These are phyloP conservation scores for Graphilbum sp. DNA, from an alignment of 2,329 filamentous ascomycete genomes.

Conservation along the genomic window DNA sequence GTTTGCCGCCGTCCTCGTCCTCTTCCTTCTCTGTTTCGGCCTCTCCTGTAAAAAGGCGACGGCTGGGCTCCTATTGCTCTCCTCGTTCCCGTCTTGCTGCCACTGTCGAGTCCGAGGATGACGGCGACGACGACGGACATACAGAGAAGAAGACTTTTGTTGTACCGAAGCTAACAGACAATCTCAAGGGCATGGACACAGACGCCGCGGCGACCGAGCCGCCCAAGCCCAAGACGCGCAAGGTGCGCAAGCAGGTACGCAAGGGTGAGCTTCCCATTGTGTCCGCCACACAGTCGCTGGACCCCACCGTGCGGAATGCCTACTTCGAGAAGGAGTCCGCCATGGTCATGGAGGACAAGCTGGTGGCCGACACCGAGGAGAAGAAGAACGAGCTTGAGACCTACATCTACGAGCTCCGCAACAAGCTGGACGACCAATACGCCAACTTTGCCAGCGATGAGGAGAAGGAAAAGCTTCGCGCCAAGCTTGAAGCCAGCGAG, in stretches of 20 bases:
- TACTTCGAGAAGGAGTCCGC: slow-evolving; percentile 65
- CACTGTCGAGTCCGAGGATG: background rate
- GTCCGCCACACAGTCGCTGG: slow-evolving; percentile 66
- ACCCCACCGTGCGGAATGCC: slow-evolving; percentile 47
- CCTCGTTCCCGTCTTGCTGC: background rate
- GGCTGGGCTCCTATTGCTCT: background rate
- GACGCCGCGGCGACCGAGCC: slow-evolving; percentile 47
- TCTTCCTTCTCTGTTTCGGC: too few species aligned
- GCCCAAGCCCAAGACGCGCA: slow-evolving; percentile 65
- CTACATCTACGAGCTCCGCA: slow-evolving; percentile 91
- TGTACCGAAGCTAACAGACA: background rate
- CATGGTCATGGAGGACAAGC: slow-evolving; percentile 98
- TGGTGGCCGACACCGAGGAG: slow-evolving; percentile 93
- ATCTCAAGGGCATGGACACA: slow-evolving; percentile 73
- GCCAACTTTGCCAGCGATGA: slow-evolving; percentile 25
- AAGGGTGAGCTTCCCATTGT: slow-evolving; percentile 90
- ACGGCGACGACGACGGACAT: background rate
- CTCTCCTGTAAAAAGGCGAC: background rate
- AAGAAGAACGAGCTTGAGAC: slow-evolving; percentile 99
- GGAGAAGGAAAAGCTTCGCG: slow-evolving; percentile 46
- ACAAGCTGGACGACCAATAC: slow-evolving; percentile 88
- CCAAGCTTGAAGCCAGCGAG: slow-evolving; percentile 72
- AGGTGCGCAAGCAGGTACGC: slow-evolving; percentile 98
- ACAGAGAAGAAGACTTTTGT: background rate
- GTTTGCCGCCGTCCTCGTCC: too few species aligned